phyloP scores from a whole-genome alignment of 768 basidiomycete genomes.

The Artomyces pyxidatus region DNA sequence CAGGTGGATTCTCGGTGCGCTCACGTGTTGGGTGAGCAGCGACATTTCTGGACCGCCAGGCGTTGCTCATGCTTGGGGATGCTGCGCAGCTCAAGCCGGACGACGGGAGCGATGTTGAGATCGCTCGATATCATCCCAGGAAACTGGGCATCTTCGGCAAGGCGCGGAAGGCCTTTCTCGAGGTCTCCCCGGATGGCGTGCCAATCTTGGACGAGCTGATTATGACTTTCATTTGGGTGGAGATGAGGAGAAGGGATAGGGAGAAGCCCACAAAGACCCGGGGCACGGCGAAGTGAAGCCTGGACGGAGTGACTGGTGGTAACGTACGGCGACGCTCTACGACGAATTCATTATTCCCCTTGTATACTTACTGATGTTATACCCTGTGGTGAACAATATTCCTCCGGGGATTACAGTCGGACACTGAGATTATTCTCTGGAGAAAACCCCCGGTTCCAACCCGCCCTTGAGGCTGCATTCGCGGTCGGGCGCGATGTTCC shows the following conservation, averaged over 20 bases:
- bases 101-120: neutral
- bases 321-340: too few species aligned
- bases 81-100: slow-evolving; percentile 4
- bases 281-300: too few species aligned
- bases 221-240: neutral
- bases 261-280: too few species aligned
- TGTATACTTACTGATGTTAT: too few species aligned
- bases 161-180: neutral
- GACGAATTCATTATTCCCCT: too few species aligned
- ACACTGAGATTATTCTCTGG: too few species aligned
- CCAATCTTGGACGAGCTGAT: neutral
- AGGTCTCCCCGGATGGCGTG: neutral
- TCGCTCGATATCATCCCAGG: neutral
- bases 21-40: neutral
- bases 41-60: neutral
- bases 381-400: too few species aligned
- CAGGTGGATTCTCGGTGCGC: neutral
- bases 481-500: too few species aligned
- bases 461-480: too few species aligned
- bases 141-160: neutral
- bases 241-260: neutral
- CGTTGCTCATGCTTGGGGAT: slow-evolving; percentile 1
- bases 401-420: too few species aligned
- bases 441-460: too few species aligned
- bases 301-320: too few species aligned